phyloP scores from a whole-genome alignment of 495 filamentous ascomycete species.

The Penicillium paradoxum region DNA sequence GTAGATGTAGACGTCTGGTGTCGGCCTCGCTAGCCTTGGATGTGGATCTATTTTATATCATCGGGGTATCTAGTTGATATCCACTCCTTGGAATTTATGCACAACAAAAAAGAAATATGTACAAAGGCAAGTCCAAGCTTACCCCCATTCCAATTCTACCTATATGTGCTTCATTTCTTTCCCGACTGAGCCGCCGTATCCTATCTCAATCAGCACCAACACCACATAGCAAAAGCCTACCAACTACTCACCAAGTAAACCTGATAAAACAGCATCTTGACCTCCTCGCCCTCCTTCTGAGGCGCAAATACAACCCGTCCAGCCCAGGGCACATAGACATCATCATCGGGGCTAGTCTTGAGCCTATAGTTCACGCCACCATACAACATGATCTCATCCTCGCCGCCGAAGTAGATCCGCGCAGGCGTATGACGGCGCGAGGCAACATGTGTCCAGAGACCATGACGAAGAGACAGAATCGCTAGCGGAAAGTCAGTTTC shows the following conservation, averaged over 20 bases:
- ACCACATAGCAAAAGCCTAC: neutral
- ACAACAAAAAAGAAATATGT: neutral
- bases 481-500: conserved; percentile 28
- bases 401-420: conserved; percentile 51
- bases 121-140: neutral
- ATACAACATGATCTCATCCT: conserved; percentile 57
- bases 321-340: conserved; percentile 49
- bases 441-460: conserved; percentile 54
- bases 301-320: conserved; percentile 48
- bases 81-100: neutral
- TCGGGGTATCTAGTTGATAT: neutral
- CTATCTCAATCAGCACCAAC: conserved; percentile 14
- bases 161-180: conserved; percentile 23
- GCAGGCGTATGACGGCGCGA: conserved; percentile 44
- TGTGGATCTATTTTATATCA: neutral
- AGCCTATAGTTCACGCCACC: conserved; percentile 54
- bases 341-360: conserved; percentile 43
- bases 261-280: conserved; percentile 61
- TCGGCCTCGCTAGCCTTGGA: neutral
- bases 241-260: conserved; percentile 54
- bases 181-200: conserved; percentile 38
- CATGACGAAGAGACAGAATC: conserved; percentile 49
- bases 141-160: neutral
- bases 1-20: conserved; percentile 8
- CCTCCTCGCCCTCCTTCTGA: conserved; percentile 33